Percentiles rank a stretch among this genome's conserved stretches.
These are phyloP conservation scores for Populus alba DNA, from an alignment of 345 rosid genomes.

Conservation along the genomic window DNA sequence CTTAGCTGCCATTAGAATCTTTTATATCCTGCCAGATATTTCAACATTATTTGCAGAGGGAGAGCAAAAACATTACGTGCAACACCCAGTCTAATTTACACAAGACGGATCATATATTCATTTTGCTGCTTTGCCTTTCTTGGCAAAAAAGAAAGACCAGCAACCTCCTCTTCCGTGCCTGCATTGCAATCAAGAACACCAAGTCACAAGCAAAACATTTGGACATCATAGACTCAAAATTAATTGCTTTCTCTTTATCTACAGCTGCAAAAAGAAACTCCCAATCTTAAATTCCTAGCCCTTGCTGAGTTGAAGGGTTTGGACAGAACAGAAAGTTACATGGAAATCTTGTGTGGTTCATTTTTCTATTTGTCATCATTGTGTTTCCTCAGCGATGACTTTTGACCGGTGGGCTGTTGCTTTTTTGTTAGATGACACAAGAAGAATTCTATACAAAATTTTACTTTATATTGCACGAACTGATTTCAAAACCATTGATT, in stretches of 20 bases:
- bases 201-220: not conserved
- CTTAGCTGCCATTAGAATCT: not conserved
- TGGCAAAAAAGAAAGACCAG: constrained; percentile 41
- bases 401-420: not conserved
- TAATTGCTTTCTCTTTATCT: not conserved
- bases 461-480: not conserved
- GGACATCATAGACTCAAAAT: not conserved
- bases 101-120: not conserved
- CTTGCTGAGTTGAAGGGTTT: not conserved
- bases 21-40: not conserved
- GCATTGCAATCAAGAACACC: constrained; percentile 18
- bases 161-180: constrained; percentile 48
- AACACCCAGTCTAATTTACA: not conserved
- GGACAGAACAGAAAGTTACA: not conserved
- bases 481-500: not conserved
- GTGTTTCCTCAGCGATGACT: not conserved
- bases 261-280: not conserved
- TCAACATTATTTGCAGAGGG: constrained; percentile 12
- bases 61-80: not conserved
- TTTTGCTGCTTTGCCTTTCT: constrained; percentile 17
- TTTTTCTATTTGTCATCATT: not conserved
- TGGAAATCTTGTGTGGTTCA: not conserved
- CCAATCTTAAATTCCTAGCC: not conserved
- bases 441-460: not conserved
- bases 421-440: not conserved